Base-by-base conservation (phyloP, 2,329 filamentous ascomycete genomes). In the Orbilia oligospora region DNA sequence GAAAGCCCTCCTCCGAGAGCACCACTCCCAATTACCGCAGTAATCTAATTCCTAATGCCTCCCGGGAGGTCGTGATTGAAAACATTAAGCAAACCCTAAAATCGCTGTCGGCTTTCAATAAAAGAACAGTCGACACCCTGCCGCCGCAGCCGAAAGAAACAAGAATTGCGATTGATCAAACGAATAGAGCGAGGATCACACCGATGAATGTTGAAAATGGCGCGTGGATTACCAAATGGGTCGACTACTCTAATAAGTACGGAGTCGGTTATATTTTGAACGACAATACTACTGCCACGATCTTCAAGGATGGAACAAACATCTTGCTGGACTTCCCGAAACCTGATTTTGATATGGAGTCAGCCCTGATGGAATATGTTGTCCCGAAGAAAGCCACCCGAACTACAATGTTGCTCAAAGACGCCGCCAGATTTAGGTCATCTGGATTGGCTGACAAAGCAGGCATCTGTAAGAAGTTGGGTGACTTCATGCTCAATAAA, bases 191-290 rank as follows among this genome's bases (percentile, higher is more conserved):
- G n/a, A 75, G 70, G 58, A 53, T 51, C 24, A 75, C 69, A 30
- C 71, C 80, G 66, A 56, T 53, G 81, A 67, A 81, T 18, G 73
- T 66, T 36, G 80, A 81, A 30, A 68, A 55, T 36, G 79, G 75
- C 14, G 71, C 81, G n/a, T 82, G 82, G 69, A 80, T 82, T 66
- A 82, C 81, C 10, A 93, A 94, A 83, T 96, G 93, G 93, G 93
- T 96, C 5, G 93, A 96, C 83, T 96, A 96, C 84, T 93, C 92
- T 76, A 93, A 94, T 84, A 94, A 94, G 83, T 93, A 94, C 83
- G 93, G 93, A 12, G 87, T 96, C 16, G 93, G 93, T 41, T 96
- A 95, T 82, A 93, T 95, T 73, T 86, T 96, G 68, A 93, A 93
- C 79, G 92, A 95, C 80, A 92, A 93, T 33, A 93, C 90, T 79